Conservation (phyloP, 2,329 filamentous ascomycete species). For the Immersiporthe knoxdaviesiana region DNA sequence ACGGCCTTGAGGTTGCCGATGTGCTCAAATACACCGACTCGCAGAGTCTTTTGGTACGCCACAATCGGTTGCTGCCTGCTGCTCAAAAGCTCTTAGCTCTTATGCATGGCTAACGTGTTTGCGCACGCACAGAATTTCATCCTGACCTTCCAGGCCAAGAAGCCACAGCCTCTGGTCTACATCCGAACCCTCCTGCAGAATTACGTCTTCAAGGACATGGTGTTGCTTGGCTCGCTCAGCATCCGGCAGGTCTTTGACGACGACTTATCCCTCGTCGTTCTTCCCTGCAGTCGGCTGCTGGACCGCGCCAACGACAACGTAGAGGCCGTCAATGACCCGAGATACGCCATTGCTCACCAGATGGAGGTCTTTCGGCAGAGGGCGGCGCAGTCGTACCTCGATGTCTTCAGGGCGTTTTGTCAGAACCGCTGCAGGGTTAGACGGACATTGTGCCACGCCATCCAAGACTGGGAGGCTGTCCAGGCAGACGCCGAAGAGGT, state of each 20-base stretch:
- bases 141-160: slow-evolving; percentile 73
- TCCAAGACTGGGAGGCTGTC: slow-evolving; percentile 81
- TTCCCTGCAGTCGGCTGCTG: slow-evolving; percentile 72
- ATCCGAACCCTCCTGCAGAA: slow-evolving; percentile 79
- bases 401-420: slow-evolving; percentile 81
- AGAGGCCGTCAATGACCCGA: slow-evolving; percentile 73
- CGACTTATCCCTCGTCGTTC: slow-evolving; percentile 76
- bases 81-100: background rate
- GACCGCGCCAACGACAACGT: slow-evolving; percentile 76
- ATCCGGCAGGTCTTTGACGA: slow-evolving; percentile 78
- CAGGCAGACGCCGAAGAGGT: slow-evolving; percentile 81
- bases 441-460: slow-evolving; percentile 83
- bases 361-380: slow-evolving; percentile 72
- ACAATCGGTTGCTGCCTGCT: slow-evolving; percentile 10
- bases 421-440: slow-evolving; percentile 89
- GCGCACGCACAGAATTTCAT: slow-evolving; percentile 67
- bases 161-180: slow-evolving; percentile 82
- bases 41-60: slow-evolving; percentile 68
- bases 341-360: slow-evolving; percentile 71
- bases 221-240: slow-evolving; percentile 68
- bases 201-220: slow-evolving; percentile 73
- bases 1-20: slow-evolving; percentile 70
- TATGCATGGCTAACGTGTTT: slow-evolving; percentile 28
- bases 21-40: slow-evolving; percentile 70
- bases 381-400: slow-evolving; percentile 73